A percentile compares a stretch with the other conserved stretches of the same genome.
Conservation (phyloP, 768 basidiomycete species). For the Macrolepiota dolichaula region DNA sequence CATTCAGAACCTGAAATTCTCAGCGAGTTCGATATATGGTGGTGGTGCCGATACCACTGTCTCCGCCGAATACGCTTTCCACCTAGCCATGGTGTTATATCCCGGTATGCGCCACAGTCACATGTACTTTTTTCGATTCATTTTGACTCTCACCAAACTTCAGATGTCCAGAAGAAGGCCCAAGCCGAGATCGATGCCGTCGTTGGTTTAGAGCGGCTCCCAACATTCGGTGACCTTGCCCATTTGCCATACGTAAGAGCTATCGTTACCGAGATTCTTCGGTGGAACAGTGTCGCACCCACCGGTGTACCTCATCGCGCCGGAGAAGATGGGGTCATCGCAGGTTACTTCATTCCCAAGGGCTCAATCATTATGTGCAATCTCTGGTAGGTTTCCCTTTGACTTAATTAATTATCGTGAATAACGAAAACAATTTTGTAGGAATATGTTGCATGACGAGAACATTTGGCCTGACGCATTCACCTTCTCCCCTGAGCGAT, state of each 20-base stretch:
- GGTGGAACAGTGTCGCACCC: conserved; percentile 47
- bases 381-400: conserved; percentile 33
- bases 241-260: conserved; percentile 48
- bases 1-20: conserved; percentile 35
- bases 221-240: conserved; percentile 35
- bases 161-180: conserved; percentile 47
- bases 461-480: conserved; percentile 46
- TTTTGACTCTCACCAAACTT: conserved; percentile 11
- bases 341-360: conserved; percentile 48
- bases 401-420: neutral
- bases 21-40: conserved; percentile 38
- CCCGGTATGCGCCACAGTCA: conserved; percentile 21
- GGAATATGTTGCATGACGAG: conserved; percentile 54
- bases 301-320: conserved; percentile 44
- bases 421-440: conserved; percentile 15
- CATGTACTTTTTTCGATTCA: neutral
- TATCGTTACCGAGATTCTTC: conserved; percentile 42
- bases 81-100: conserved; percentile 43
- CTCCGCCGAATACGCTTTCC: conserved; percentile 42
- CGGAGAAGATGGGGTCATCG: conserved; percentile 38
- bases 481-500: conserved; percentile 45
- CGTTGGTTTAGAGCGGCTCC: conserved; percentile 33
- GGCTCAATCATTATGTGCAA: conserved; percentile 43
- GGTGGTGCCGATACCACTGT: conserved; percentile 52
- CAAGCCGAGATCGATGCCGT: conserved; percentile 50